Evolutionary conservation across 2,329 filamentous ascomycete species (phyloP).

Genomic region (Zymoseptoria ardabiliae): DNA sequence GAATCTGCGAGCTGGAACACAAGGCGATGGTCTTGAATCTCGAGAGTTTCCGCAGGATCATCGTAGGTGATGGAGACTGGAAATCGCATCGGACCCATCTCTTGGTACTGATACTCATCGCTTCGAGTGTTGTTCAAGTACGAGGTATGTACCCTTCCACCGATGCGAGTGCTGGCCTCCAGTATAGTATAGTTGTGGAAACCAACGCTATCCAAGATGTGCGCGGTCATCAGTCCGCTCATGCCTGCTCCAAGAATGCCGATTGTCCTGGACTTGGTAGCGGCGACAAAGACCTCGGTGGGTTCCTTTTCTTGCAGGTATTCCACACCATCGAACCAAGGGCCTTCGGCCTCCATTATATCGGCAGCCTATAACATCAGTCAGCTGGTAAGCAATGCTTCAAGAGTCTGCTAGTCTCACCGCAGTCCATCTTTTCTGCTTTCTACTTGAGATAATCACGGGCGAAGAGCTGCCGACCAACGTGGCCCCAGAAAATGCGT

Average conservation of each 20-base stretch:
- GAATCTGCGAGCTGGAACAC: constrained; percentile 57
- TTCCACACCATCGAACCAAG: constrained; percentile 60
- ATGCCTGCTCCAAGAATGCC: constrained; percentile 61
- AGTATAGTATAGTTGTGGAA: constrained; percentile 55
- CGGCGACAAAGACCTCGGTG: constrained; percentile 44
- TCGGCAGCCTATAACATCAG: constrained; percentile 26
- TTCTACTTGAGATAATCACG: constrained; percentile 32
- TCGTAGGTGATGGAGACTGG: constrained; percentile 45
- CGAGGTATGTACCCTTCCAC: constrained; percentile 56
- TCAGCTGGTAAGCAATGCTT: not conserved
- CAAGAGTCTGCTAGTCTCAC: constrained; percentile 7
- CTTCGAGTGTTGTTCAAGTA: constrained; percentile 54
- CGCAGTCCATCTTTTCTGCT: constrained; percentile 32
- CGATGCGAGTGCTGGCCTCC: constrained; percentile 54
- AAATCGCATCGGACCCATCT: constrained; percentile 61
- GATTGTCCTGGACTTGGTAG: constrained; percentile 51
- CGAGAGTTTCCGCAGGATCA: constrained; percentile 48
- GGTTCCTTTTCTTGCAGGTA: constrained; percentile 51
- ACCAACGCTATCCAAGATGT: constrained; percentile 46
- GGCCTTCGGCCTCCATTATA: constrained; percentile 50
- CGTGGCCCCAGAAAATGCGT: constrained; percentile 36
- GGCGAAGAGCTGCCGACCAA: constrained; percentile 39
- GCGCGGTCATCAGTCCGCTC: constrained; percentile 54
- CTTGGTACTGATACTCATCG: constrained; percentile 59
- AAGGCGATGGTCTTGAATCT: constrained; percentile 57